phyloP scores from a whole-genome alignment of 495 filamentous ascomycete genomes.

The Tuber umbilicatum region DNA sequence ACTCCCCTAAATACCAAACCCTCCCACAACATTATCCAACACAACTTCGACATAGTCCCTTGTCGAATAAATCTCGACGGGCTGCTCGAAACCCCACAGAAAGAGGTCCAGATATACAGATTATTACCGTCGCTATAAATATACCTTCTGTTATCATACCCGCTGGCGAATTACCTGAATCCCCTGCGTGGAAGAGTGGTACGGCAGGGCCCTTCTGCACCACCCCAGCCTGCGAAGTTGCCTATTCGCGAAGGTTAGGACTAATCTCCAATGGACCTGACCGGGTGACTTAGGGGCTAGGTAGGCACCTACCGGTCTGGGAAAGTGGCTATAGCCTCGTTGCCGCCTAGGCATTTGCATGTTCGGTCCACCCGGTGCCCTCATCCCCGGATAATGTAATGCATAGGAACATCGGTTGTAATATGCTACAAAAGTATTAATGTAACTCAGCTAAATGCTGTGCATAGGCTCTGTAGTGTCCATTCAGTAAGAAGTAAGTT shows the following conservation, averaged over 20 bases:
- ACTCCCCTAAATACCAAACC: background rate
- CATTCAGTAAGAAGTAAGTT: slow-evolving; percentile 20
- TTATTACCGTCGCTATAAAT: slow-evolving; percentile 20
- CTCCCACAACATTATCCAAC: background rate
- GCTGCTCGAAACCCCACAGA: slow-evolving; percentile 8
- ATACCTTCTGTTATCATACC: slow-evolving; percentile 34
- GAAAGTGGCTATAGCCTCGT: too few relatives aligned
- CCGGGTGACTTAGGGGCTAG: too few relatives aligned
- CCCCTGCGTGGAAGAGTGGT: background rate
- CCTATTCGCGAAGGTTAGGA: too few relatives aligned
- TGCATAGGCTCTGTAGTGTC: slow-evolving; percentile 10
- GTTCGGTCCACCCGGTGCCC: too few relatives aligned
- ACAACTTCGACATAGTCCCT: slow-evolving; percentile 24
- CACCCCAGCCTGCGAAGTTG: too few relatives aligned
- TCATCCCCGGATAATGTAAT: too few relatives aligned
- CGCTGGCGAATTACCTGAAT: slow-evolving; percentile 28
- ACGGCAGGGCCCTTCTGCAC: too few relatives aligned
- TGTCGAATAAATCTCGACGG: slow-evolving; percentile 32
- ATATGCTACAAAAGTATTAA: background rate
- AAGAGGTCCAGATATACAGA: slow-evolving; percentile 27
- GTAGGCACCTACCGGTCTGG: too few relatives aligned
- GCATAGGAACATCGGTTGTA: too few relatives aligned
- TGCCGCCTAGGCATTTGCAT: too few relatives aligned
- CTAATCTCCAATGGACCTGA: too few relatives aligned
- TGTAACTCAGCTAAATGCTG: slow-evolving; percentile 29